These are phyloP conservation scores for Glomus cerebriforme DNA, from an alignment of 192 early-diverging fungal species.

Conservation along the genomic window DNA sequence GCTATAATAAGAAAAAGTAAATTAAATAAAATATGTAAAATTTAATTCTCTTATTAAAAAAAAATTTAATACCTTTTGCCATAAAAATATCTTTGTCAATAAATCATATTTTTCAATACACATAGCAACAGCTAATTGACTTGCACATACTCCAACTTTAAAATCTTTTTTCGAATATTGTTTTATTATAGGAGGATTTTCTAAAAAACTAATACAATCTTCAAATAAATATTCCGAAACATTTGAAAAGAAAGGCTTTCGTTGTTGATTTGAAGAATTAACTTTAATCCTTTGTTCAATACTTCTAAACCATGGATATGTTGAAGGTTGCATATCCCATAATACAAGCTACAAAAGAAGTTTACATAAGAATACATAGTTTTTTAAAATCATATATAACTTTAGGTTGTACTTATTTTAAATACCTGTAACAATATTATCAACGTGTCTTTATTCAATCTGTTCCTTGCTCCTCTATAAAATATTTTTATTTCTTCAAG, in stretches of 20 bases:
- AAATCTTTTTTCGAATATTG: constrained; percentile 48
- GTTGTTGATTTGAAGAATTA: constrained; percentile 16
- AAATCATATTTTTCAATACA: constrained; percentile 35
- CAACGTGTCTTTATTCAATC: constrained; percentile 42
- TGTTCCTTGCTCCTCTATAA: constrained; percentile 17
- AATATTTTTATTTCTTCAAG: constrained; percentile 42
- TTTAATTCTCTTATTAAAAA: background rate
- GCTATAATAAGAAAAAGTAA: constrained; percentile 16
- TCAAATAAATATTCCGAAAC: constrained; percentile 38
- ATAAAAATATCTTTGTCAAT: constrained; percentile 33
- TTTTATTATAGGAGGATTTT: constrained; percentile 31
- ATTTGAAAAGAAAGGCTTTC: constrained; percentile 39
- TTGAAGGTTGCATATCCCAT: constrained; percentile 37
- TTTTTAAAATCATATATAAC: background rate
- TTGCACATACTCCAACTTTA: constrained; percentile 36
- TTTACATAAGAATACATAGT: background rate
- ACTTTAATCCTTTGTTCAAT: constrained; percentile 37
- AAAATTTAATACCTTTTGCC: constrained; percentile 34
- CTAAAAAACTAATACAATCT: constrained; percentile 36
- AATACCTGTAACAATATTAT: constrained; percentile 45
- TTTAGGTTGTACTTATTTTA: background rate
- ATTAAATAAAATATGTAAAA: background rate
- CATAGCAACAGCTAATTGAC: constrained; percentile 42
- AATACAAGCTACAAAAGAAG: constrained; percentile 38
- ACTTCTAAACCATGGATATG: constrained; percentile 36